phyloP scores from a whole-genome alignment of 768 basidiomycete genomes.

The Mycena leptocephala region DNA sequence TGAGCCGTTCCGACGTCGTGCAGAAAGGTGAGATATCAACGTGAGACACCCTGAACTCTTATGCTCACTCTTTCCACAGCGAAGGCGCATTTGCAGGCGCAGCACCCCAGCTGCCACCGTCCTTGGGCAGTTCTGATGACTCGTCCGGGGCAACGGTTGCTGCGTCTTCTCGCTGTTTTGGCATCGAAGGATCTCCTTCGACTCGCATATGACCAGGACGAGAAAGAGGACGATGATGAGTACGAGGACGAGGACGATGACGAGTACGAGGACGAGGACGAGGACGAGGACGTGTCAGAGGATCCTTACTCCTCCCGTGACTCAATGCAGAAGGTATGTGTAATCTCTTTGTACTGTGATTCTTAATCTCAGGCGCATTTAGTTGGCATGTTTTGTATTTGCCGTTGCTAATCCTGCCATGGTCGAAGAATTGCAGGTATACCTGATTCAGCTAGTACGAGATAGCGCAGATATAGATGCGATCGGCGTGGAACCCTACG shows the following conservation, averaged over 20 bases:
- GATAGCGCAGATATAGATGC: too few species aligned
- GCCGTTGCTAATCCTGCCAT: neutral
- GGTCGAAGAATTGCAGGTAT: constrained; percentile 6
- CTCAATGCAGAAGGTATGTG: neutral
- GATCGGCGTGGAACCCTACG: constrained; percentile 38
- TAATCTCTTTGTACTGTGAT: neutral
- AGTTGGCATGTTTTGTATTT: constrained; percentile 21
- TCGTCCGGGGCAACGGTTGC: neutral
- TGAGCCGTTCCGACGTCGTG: constrained; percentile 7
- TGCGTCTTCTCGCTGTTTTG: too few species aligned
- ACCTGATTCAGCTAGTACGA: too few species aligned
- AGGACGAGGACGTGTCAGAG: too few species aligned
- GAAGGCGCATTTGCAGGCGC: too few species aligned
- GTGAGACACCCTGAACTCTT: too few species aligned
- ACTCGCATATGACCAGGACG: neutral
- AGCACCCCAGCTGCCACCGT: constrained; percentile 17
- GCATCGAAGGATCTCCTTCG: neutral
- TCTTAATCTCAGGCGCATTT: too few species aligned
- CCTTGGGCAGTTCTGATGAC: constrained; percentile 28
- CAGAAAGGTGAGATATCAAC: constrained; percentile 28
- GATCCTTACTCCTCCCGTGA: neutral
- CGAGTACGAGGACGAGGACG: too few species aligned
- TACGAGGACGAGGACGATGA: too few species aligned
- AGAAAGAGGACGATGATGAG: neutral
- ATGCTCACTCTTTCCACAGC: too few species aligned